Evolutionary conservation across 495 filamentous ascomycete species (phyloP).

Genomic region (Xylaria bambusicola): DNA sequence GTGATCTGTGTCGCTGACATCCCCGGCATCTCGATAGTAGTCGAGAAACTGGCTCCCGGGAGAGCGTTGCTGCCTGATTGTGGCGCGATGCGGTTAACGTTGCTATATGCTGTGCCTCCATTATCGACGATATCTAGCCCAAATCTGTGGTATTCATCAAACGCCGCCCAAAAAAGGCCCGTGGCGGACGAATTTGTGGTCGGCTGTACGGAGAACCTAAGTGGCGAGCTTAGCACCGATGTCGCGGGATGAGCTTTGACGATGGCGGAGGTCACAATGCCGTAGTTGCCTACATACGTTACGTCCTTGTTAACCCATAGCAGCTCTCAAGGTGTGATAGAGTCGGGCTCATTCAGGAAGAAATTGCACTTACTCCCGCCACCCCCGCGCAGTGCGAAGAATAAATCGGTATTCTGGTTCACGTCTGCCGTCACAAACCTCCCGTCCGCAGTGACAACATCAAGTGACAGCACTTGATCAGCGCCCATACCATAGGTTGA

Average conservation of each 20-base stretch:
- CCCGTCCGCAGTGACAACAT: constrained; percentile 60
- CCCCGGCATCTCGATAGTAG: constrained; percentile 33
- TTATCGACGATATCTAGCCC: constrained; percentile 30
- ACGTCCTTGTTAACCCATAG: constrained; percentile 1
- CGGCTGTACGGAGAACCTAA: constrained; percentile 36
- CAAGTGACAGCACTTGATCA: constrained; percentile 54
- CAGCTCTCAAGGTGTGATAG: not conserved
- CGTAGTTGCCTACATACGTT: constrained; percentile 43
- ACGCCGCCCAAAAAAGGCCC: constrained; percentile 29
- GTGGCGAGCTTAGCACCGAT: constrained; percentile 30
- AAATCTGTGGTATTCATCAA: constrained; percentile 32
- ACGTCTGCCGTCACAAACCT: constrained; percentile 53
- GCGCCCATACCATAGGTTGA: constrained; percentile 51
- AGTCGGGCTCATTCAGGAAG: not conserved
- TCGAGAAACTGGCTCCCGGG: constrained; percentile 27
- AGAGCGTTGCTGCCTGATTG: constrained; percentile 17
- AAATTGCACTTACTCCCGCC: constrained; percentile 45
- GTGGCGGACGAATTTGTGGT: constrained; percentile 35
- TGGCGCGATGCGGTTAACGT: constrained; percentile 22
- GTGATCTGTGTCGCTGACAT: constrained; percentile 32
- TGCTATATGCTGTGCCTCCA: constrained; percentile 32
- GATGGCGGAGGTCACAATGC: constrained; percentile 50
- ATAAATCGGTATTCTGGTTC: constrained; percentile 56
- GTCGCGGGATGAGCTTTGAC: constrained; percentile 39
- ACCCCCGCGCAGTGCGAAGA: constrained; percentile 63